Evolutionary conservation across 2,329 filamentous ascomycete species (phyloP).

Genomic region (Elsinoe arachidis): DNA sequence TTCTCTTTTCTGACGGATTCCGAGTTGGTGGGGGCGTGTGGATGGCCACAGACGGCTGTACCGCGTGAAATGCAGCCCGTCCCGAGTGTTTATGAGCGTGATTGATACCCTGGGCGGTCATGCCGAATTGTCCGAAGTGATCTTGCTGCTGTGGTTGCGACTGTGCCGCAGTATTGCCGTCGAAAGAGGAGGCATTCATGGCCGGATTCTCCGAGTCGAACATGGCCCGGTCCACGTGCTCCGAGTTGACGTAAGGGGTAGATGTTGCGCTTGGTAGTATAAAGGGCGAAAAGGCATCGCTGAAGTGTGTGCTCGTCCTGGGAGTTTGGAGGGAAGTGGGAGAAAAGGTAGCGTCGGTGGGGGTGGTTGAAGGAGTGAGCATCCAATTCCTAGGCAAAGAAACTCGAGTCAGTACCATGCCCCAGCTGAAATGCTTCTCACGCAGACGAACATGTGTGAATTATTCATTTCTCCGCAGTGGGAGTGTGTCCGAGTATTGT

Average conservation of each 20-base stretch:
- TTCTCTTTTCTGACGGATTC: conserved; percentile 44
- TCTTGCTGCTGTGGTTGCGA: conserved; percentile 2
- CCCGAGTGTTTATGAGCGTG: conserved; percentile 3
- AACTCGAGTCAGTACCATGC: conserved; percentile 13
- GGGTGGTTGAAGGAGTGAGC: conserved; percentile 42
- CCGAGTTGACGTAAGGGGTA: conserved; percentile 17
- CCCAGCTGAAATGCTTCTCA: conserved; percentile 16
- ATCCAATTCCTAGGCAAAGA: conserved; percentile 19
- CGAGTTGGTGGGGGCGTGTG: conserved; percentile 55
- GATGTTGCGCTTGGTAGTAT: conserved; percentile 22
- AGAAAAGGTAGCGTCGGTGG: conserved; percentile 35
- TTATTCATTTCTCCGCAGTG: conserved; percentile 1
- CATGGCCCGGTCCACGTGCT: conserved; percentile 9
- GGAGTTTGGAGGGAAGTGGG: conserved; percentile 36
- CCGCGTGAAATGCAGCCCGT: conserved; percentile 45
- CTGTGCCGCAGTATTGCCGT: conserved; percentile 12
- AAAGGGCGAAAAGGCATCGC: conserved; percentile 42
- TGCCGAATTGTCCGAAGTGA: conserved; percentile 9
- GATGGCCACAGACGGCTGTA: conserved; percentile 52
- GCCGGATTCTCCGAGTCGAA: conserved; percentile 13
- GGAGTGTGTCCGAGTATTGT: neutral
- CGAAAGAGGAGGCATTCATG: conserved; percentile 19
- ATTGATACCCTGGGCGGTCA: conserved; percentile 2
- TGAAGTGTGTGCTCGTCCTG: conserved; percentile 38
- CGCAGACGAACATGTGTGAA: conserved; percentile 6